Percentiles rank a stretch among this genome's conserved stretches.
Evolutionary conservation across 2,329 filamentous ascomycete genomes (phyloP).

Genomic region (Neoscytalidium dimidiatum): DNA sequence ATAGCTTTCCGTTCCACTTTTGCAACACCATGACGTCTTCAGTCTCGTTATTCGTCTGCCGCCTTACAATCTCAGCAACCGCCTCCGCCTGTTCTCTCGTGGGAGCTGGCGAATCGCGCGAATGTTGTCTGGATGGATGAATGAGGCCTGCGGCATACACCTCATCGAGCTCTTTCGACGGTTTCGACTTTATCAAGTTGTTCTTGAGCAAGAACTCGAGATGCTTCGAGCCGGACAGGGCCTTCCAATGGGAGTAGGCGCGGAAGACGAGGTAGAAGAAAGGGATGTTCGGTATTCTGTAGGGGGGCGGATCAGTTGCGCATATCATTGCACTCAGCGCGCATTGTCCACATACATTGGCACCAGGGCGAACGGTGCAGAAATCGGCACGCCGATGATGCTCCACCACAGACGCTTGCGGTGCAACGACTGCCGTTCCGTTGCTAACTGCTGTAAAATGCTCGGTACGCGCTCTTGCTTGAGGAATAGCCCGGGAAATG

Average conservation of each 20-base stretch:
- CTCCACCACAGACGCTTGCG: conserved; percentile 77
- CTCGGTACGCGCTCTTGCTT: conserved; percentile 62
- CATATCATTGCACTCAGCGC: conserved; percentile 12
- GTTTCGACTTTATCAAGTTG: conserved; percentile 64
- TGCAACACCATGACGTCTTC: conserved; percentile 53
- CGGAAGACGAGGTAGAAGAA: conserved; percentile 96
- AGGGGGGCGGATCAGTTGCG: not conserved
- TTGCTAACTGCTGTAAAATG: conserved; percentile 71
- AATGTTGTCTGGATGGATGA: conserved; percentile 43
- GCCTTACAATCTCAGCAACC: conserved; percentile 40
- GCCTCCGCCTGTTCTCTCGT: conserved; percentile 39
- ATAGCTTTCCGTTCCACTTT: conserved; percentile 53
- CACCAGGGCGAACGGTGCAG: conserved; percentile 77
- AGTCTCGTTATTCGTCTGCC: conserved; percentile 41
- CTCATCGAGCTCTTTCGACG: conserved; percentile 70
- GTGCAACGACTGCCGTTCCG: conserved; percentile 79
- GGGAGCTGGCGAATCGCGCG: conserved; percentile 40
- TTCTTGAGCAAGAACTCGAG: conserved; percentile 78
- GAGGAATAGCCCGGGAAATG: conserved; percentile 75
- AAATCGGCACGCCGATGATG: conserved; percentile 78
- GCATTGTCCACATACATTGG: conserved; percentile 68
- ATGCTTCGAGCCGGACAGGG: conserved; percentile 80
- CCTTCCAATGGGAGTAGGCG: conserved; percentile 61
- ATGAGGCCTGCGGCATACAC: conserved; percentile 64
- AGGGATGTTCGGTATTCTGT: conserved; percentile 84